These are phyloP conservation scores for Termitomyces heimii DNA, from an alignment of 768 basidiomycete genomes.

Conservation along the genomic window DNA sequence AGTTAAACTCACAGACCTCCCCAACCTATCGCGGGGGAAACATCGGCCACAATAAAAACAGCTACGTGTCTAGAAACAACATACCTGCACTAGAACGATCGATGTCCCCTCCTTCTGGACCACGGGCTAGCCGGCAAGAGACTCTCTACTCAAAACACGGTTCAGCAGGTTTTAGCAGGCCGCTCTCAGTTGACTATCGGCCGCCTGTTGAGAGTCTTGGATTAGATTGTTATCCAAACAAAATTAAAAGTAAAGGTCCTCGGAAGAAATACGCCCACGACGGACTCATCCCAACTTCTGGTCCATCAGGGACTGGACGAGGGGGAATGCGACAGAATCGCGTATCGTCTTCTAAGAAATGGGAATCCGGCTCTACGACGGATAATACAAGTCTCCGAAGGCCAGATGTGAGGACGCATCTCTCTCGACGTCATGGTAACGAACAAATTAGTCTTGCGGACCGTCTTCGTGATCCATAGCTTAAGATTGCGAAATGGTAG, in stretches of 20 bases:
- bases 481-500: not conserved
- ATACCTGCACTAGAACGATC: not conserved
- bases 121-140: not conserved
- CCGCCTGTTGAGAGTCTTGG: not conserved
- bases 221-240: not conserved
- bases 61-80: not conserved
- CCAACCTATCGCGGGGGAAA: not conserved
- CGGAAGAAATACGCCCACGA: not conserved
- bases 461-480: conserved; percentile 6
- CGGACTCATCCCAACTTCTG: not conserved
- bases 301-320: not conserved
- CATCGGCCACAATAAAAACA: not conserved
- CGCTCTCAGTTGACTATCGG: not conserved
- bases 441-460: not conserved
- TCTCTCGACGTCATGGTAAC: not conserved
- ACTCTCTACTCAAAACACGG: not conserved
- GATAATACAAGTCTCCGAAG: not conserved
- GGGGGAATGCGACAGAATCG: not conserved
- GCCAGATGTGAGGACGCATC: not conserved
- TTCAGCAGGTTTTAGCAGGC: not conserved
- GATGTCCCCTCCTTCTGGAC: not conserved
- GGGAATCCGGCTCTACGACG: not conserved
- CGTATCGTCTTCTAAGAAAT: not conserved
- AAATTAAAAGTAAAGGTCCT: not conserved
- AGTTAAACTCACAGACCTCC: not conserved